Evolutionary conservation across 192 early-diverging fungal species (phyloP), one percentile per base, ranked within the genome.

Genomic region (Physocladia obscura): DNA sequence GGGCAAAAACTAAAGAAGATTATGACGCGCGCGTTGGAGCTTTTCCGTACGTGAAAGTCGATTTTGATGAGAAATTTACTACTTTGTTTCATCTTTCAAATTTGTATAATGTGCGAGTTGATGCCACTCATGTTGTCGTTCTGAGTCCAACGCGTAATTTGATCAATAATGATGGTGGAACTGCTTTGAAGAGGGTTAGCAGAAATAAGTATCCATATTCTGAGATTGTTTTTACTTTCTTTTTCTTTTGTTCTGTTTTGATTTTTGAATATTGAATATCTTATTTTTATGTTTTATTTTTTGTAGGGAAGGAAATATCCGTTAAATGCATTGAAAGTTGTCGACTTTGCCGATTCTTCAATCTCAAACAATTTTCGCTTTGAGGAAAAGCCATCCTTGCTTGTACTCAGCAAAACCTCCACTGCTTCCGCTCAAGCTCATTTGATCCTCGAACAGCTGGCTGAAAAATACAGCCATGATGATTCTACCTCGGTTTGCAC

Each of bases 121-220:
- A 65, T 6, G 31, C n/a, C 8, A 65, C 62, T 1, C n/a, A n/a
- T 50, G 19, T 65, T 6, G 48, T 65, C 22, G 30, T 65, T 22
- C 11, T 65, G 11, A 49, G 52, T 32, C 24, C 44, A 24, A 32
- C 44, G 1, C 62, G 62, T n/a, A 21, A 32, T 3, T 11, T 65
- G 6, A 22, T 65, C 62, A 65, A 65, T 31, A 65, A 34, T 27
- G 19, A 65, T 30, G 62, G 27, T 21, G 27, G 1, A 11, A 2
- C 52, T 21, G 44, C 49, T 15, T 19, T 65, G 27, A 65, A 65
- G 62, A 51, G n/a, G n/a, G n/a, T n/a, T n/a, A n/a, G n/a, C n/a
- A n/a, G n/a, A n/a, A n/a, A n/a, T n/a, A n/a, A n/a, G n/a, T n/a
- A n/a, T n/a, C n/a, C n/a, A n/a, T n/a, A n/a, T n/a, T n/a, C n/a